A percentile compares a stretch with the other conserved stretches of the same genome.
phyloP scores from a whole-genome alignment of 352 stramenopile genomes.

The Globisporangium nunn region DNA sequence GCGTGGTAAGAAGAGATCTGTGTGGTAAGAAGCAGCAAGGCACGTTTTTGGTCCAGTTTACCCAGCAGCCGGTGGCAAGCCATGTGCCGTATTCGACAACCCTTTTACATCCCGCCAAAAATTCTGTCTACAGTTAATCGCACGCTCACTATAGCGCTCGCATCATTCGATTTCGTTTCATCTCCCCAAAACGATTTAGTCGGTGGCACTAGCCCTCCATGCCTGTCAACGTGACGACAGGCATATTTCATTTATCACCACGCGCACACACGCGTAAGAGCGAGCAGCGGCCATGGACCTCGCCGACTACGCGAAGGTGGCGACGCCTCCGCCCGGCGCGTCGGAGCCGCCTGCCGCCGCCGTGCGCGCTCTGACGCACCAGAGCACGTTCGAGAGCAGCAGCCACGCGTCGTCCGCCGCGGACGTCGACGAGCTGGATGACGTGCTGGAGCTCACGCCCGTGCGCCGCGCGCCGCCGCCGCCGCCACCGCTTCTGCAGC shows the following conservation, averaged over 20 bases:
- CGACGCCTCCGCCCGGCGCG: slow-evolving; percentile 30
- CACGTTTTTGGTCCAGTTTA: neutral
- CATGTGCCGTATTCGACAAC: neutral
- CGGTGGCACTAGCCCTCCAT: neutral
- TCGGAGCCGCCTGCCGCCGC: neutral
- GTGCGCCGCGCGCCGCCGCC: slow-evolving; percentile 1
- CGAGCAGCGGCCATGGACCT: neutral
- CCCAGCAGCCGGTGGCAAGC: neutral
- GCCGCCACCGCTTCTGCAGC: neutral
- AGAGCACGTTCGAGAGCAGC: slow-evolving; percentile 38
- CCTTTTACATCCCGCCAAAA: neutral
- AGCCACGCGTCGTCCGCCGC: slow-evolving; percentile 10
- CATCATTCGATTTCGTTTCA: neutral
- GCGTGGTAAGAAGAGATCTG: no score
- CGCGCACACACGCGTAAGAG: neutral
- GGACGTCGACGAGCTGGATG: slow-evolving; percentile 14
- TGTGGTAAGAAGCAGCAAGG: neutral
- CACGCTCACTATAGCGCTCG: neutral
- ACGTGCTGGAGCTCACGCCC: slow-evolving; percentile 12
- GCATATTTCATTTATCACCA: neutral
- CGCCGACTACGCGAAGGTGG: slow-evolving; percentile 22
- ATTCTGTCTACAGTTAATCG: neutral
- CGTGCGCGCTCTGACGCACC: slow-evolving; percentile 10
- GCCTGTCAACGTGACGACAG: neutral
- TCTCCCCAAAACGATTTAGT: neutral